A percentile compares a stretch with the other conserved stretches of the same genome.
These are phyloP conservation scores for Sporisorium graminicola DNA, from an alignment of 1,284 basidiomycete species.

Conservation along the genomic window DNA sequence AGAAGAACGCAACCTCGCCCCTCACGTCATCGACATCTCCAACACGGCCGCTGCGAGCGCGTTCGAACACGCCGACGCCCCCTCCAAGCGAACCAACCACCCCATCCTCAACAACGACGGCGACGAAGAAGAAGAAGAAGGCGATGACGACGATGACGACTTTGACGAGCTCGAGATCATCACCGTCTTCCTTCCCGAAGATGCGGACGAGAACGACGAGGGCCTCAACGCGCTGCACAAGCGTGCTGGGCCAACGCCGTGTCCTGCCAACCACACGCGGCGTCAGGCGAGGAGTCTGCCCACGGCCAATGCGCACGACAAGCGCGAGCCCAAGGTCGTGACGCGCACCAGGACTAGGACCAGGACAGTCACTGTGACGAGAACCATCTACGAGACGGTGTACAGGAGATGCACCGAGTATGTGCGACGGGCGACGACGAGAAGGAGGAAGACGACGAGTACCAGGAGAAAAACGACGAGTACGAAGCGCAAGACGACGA, in stretches of 20 bases:
- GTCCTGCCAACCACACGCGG: slow-evolving; percentile 33
- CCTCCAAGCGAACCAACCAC: slow-evolving; percentile 1
- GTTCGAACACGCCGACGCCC: slow-evolving; percentile 28
- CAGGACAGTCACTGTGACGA: slow-evolving; percentile 23
- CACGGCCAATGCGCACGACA: slow-evolving; percentile 21
- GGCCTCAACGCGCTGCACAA: slow-evolving; percentile 12
- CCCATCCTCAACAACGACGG: neutral
- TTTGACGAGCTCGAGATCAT: slow-evolving; percentile 49
- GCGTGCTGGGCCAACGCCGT: slow-evolving; percentile 40
- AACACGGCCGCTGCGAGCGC: neutral
- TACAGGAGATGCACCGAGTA: slow-evolving; percentile 33
- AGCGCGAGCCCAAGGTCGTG: slow-evolving; percentile 19
- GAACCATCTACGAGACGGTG: slow-evolving; percentile 44
- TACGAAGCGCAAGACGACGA: slow-evolving; percentile 9
- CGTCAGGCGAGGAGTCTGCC: slow-evolving; percentile 14
- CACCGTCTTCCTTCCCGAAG: slow-evolving; percentile 43
- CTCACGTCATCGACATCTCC: slow-evolving; percentile 1
- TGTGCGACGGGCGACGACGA: slow-evolving; percentile 10
- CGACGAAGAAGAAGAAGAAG: slow-evolving; percentile 11
- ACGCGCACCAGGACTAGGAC: slow-evolving; percentile 22
- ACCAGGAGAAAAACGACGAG: slow-evolving; percentile 5
- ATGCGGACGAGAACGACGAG: slow-evolving; percentile 1
- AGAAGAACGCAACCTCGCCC: slow-evolving; percentile 3
- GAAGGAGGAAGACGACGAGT: slow-evolving; percentile 3
- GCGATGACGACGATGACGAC: slow-evolving; percentile 39